Evolutionary conservation across 495 filamentous ascomycete species (phyloP), one percentile per base, ranked within the genome.

Genomic region (Penicillium antarcticum): DNA sequence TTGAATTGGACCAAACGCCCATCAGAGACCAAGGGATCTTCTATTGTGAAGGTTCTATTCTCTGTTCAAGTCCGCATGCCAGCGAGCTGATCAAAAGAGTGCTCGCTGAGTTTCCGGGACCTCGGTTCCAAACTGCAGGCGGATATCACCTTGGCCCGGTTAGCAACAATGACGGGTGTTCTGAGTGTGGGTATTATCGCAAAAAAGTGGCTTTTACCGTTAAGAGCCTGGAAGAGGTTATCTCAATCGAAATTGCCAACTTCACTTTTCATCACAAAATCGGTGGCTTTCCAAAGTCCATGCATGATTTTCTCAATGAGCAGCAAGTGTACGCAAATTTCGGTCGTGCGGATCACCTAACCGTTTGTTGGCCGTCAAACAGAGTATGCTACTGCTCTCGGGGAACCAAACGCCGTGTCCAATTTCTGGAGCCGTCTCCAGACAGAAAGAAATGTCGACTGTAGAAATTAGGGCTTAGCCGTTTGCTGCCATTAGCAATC

Each of bases 271-370:
- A 36, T 11, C 45, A 51, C 19, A 38, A 47, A 33, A 52, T 62
- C 26, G 56, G 60, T 13, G 60, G 60, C 16, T 58, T 62, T 33
- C 60, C 56, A 31, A 58, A 21, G 8, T 52, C 56, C 9, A 44
- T 58, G n/a, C 39, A 58, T 11, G 37, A 51, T 0, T 13, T 62
- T 32, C 44, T 58, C 10, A 12, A 32, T n/a, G 24, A 58, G 17
- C 60, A 62, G 35, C 56, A 58, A 38, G 52, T 42, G 12, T 48
- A 44, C 29, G 33, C 49, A 32, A 21, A 13, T 10, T 62, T 58
- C 56, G 52, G 60, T 23, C 55, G 51, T 29, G 31, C 60, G n/a
- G 60, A 62, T 37, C 60, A 62, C 42, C 48, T 24, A 26, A 38
- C 16, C 9, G 19, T 8, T 41, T 14, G 32, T 14, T 57, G 49